Evolutionary conservation across 352 stramenopile species (phyloP).

Genomic region (Pythium angustatum): DNA sequence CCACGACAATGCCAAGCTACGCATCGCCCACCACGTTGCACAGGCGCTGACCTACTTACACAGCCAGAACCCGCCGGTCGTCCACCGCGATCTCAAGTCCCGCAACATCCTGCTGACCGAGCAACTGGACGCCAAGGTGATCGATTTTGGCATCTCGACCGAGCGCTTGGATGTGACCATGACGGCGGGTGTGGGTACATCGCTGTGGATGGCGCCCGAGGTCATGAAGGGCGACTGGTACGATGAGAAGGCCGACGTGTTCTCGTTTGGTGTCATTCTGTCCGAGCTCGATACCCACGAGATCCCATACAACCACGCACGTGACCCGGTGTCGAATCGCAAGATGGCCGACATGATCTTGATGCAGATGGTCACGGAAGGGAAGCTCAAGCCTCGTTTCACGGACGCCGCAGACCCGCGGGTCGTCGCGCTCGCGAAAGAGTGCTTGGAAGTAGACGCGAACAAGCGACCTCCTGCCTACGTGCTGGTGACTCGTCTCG

Average conservation of each 20-base stretch:
- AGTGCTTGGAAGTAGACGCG: not conserved
- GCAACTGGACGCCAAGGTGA: slow-evolving; percentile 36
- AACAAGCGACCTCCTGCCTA: not conserved
- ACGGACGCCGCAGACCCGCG: not conserved
- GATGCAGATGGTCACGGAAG: not conserved
- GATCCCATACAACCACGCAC: not conserved
- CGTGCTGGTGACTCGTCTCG: not conserved
- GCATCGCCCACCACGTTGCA: slow-evolving; percentile 31
- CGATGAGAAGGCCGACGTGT: slow-evolving; percentile 18
- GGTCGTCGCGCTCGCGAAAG: not conserved
- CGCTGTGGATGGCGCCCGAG: slow-evolving; percentile 10
- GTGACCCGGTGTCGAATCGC: not conserved
- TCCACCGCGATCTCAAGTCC: slow-evolving; percentile 26
- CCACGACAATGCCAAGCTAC: slow-evolving; percentile 16
- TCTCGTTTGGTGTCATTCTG: slow-evolving; percentile 18
- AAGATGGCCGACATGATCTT: not conserved
- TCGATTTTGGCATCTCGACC: slow-evolving; percentile 38
- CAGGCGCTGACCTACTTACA: slow-evolving; percentile 2
- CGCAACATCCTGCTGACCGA: slow-evolving; percentile 36
- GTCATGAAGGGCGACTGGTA: slow-evolving; percentile 28
- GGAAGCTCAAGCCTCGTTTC: not conserved
- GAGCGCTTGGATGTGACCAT: slow-evolving; percentile 22
- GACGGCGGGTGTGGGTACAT: not conserved
- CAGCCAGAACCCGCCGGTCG: slow-evolving; percentile 14
- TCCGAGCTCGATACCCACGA: slow-evolving; percentile 8